A percentile compares a stretch with the other conserved stretches of the same genome.
phyloP scores from a whole-genome alignment of 495 filamentous ascomycete genomes.

The Terfezia claveryi region DNA sequence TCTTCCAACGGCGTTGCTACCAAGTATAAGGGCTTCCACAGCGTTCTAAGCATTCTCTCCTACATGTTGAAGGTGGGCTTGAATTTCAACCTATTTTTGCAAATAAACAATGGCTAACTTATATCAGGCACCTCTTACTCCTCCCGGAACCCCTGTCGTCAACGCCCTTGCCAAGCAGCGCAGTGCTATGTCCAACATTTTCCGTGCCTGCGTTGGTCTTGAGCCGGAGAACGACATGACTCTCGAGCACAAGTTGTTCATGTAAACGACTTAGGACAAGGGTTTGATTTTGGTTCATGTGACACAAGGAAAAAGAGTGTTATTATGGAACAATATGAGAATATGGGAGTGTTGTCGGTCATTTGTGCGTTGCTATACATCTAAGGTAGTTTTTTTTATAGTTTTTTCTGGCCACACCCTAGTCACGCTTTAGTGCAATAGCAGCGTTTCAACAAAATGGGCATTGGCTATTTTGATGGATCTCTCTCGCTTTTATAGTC shows the following conservation, averaged over 20 bases:
- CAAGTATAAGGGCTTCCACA: conserved; percentile 81
- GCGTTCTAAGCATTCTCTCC: conserved; percentile 88
- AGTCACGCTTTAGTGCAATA: too few species aligned
- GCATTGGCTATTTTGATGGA: too few species aligned
- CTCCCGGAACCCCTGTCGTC: conserved; percentile 85
- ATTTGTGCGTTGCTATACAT: too few species aligned
- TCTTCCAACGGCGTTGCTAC: conserved; percentile 26
- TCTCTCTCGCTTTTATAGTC: too few species aligned
- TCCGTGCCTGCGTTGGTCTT: conserved; percentile 91
- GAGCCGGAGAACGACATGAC: conserved; percentile 99
- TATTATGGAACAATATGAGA: too few species aligned
- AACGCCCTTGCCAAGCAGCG: conserved; percentile 96
- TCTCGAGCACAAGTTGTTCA: conserved; percentile 77
- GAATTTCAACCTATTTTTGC: not conserved
- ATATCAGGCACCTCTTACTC: conserved; percentile 59
- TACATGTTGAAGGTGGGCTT: conserved; percentile 79
- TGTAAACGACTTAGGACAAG: too few species aligned
- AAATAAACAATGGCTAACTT: not conserved
- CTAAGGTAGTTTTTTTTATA: too few species aligned
- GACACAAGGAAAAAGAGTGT: too few species aligned
- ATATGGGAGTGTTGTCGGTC: too few species aligned
- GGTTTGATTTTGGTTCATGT: too few species aligned
- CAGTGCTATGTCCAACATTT: conserved; percentile 86
- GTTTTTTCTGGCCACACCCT: too few species aligned
- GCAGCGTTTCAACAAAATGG: too few species aligned